Percentiles rank a stretch among this genome's conserved stretches.
phyloP scores from a whole-genome alignment of 2,329 filamentous ascomycete species.

The Colletotrichum chrysophilum region DNA sequence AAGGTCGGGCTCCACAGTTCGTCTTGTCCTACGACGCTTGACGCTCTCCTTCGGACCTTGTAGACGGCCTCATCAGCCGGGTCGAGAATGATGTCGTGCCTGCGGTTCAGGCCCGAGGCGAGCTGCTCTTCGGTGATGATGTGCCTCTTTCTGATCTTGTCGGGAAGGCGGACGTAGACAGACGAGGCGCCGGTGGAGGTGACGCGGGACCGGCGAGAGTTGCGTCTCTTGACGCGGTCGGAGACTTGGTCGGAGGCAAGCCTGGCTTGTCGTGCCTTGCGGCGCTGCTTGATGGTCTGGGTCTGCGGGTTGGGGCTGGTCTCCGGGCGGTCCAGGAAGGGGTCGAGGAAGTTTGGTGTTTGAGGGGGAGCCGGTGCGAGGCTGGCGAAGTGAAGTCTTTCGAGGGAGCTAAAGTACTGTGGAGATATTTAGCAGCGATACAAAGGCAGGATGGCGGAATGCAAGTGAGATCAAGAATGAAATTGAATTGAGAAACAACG shows the following conservation, averaged over 20 bases:
- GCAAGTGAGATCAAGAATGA: background rate
- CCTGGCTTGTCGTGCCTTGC: conserved; percentile 8
- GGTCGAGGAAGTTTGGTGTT: conserved; percentile 8
- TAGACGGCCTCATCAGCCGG: conserved; percentile 62
- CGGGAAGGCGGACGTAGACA: conserved; percentile 74
- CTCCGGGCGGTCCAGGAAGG: background rate
- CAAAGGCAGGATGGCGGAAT: background rate
- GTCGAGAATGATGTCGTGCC: conserved; percentile 47
- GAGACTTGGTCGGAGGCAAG: conserved; percentile 33
- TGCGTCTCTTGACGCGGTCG: conserved; percentile 33
- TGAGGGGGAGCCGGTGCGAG: conserved; percentile 15
- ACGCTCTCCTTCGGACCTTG: conserved; percentile 46
- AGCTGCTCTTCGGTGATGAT: conserved; percentile 76
- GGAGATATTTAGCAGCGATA: conserved; percentile 19
- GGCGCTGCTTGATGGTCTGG: conserved; percentile 22
- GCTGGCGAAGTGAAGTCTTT: conserved; percentile 65
- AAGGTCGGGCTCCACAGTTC: conserved; percentile 32
- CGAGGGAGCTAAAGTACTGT: conserved; percentile 76
- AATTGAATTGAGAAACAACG: conserved; percentile 25
- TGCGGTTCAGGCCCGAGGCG: conserved; percentile 58
- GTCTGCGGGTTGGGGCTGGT: conserved; percentile 12
- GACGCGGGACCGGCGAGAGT: conserved; percentile 34
- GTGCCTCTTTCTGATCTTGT: conserved; percentile 73
- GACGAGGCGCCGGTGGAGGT: conserved; percentile 62
- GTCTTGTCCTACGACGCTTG: conserved; percentile 36